Evolutionary conservation across 495 filamentous ascomycete genomes (phyloP).

Genomic region (Pyrenula massariospora): DNA sequence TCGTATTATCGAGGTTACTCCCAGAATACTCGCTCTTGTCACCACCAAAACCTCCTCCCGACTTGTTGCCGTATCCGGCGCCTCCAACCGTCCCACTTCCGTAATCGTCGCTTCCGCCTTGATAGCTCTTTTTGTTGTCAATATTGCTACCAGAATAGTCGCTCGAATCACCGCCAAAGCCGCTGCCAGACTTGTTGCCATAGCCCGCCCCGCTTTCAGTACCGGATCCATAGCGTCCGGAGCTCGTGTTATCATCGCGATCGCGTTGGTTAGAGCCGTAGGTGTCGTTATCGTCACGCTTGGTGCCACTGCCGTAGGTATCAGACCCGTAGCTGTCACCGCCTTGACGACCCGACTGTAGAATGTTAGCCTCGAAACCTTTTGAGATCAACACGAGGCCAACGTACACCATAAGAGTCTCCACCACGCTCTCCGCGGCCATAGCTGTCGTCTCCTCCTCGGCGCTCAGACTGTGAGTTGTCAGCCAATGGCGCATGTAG

Average conservation of each 20-base stretch:
- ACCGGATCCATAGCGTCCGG: slow-evolving; percentile 12
- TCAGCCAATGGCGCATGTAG: background rate
- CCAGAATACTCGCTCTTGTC: slow-evolving; percentile 1
- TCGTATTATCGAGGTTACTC: background rate
- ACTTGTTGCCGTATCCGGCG: slow-evolving; percentile 7
- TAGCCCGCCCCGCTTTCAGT: slow-evolving; percentile 15
- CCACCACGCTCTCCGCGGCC: background rate
- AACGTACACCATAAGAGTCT: background rate
- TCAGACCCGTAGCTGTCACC: slow-evolving; percentile 6
- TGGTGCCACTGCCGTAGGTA: slow-evolving; percentile 6
- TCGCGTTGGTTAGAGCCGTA: slow-evolving; percentile 5
- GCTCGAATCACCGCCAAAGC: slow-evolving; percentile 4
- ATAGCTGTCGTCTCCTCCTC: slow-evolving; percentile 4
- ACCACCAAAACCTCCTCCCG: slow-evolving; percentile 1
- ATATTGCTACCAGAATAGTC: slow-evolving; percentile 10
- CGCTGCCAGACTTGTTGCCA: slow-evolving; percentile 21
- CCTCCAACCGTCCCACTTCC: slow-evolving; percentile 6
- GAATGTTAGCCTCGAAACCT: slow-evolving; percentile 1
- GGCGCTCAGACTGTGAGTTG: slow-evolving; percentile 2
- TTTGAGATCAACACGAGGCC: background rate
- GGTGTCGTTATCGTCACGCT: slow-evolving; percentile 5
- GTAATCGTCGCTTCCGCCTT: slow-evolving; percentile 2
- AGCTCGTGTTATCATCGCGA: slow-evolving; percentile 13
- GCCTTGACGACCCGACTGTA: slow-evolving; percentile 4
- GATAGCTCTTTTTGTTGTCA: slow-evolving; percentile 6